Base-by-base conservation (phyloP, 2,329 filamentous ascomycete genomes). In the Paracoccidioides brasiliensis region DNA sequence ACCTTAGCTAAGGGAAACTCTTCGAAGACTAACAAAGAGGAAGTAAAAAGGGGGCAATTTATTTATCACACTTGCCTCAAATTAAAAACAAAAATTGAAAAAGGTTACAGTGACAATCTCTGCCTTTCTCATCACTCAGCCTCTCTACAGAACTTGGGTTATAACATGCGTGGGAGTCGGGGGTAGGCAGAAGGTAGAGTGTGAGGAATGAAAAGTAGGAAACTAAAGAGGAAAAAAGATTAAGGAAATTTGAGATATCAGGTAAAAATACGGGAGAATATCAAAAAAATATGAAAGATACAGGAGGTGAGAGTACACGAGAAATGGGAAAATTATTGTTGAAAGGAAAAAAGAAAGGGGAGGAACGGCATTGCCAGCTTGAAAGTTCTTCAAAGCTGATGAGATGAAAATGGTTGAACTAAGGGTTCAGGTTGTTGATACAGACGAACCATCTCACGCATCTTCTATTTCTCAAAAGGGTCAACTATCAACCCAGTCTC, bases 181-280 rank as follows among this genome's bases (percentile, higher is more conserved):
- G 10, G 40, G 40, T n/a, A 42, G n/a, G 10, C 10, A 42, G 10
- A 42, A 10, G 40, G 40, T 10, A n/a, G 40, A 42, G 40, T n/a
- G n/a, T 44, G 42, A 14, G 35, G 35, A 10, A 37, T 6, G 3
- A 44, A 44, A 14, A 44, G 22, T 8, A 44, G 62, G 55, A 67
- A 42, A 42, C 8, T 15, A 44, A 14, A 44, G 14, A 15, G 14
- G 14, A 15, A 8, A 44, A 44, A 44, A 33, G 2, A 9, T 14
- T 3, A 28, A 15, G 45, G 14, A 32, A 33, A 33, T 12, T 2
- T 46, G 9, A 22, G 32, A 49, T 28, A 33, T 33, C n/a, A 28
- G 44, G 9, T 46, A 28, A 28, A 49, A 49, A 5, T 28, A 5
- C 5, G 45, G n/a, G 15, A 14, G 42, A 28, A 7, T 44, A 28